Percentiles rank a stretch among this genome's conserved stretches.
Conservation (phyloP, 345 rosid genomes). For the Ceriops zippeliana region DNA sequence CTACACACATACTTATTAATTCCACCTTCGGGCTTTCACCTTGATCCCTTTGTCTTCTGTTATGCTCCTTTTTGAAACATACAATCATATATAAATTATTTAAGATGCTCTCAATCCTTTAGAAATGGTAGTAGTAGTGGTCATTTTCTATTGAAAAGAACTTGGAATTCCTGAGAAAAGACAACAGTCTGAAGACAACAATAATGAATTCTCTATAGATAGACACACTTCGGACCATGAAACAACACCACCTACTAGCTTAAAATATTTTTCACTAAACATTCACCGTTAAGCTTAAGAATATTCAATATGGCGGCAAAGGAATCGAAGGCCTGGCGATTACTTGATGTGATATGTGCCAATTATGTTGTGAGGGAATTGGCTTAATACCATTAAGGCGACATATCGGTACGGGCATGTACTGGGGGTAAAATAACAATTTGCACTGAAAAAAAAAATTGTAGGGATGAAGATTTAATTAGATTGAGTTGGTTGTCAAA, state of each 20-base stretch:
- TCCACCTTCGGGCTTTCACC: too few relatives aligned
- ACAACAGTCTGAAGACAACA: conserved; percentile 12
- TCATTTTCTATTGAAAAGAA: conserved; percentile 23
- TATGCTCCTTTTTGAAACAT: too few relatives aligned
- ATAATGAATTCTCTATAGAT: conserved; percentile 10
- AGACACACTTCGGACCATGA: background rate
- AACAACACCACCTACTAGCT: background rate
- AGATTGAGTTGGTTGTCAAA: background rate
- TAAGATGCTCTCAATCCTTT: conserved; percentile 1
- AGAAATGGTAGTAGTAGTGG: conserved; percentile 2
- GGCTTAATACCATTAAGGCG: conserved; percentile 25
- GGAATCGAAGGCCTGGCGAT: background rate
- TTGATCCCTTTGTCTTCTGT: too few relatives aligned
- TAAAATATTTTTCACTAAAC: background rate
- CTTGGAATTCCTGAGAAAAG: conserved; percentile 16
- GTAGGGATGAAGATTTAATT: background rate
- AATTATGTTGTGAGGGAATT: conserved; percentile 18
- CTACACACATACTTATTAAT: too few relatives aligned
- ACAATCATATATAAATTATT: too few relatives aligned
- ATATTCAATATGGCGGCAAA: conserved; percentile 14
- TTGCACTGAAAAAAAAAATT: background rate
- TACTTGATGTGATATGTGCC: conserved; percentile 29
- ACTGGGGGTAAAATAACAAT: background rate
- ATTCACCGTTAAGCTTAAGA: background rate
- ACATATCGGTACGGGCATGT: conserved; percentile 24